Percentiles rank a stretch among this genome's conserved stretches.
These are phyloP conservation scores for Silene vulgaris DNA, from an alignment of 179 eudicot genomes.

Conservation along the genomic window DNA sequence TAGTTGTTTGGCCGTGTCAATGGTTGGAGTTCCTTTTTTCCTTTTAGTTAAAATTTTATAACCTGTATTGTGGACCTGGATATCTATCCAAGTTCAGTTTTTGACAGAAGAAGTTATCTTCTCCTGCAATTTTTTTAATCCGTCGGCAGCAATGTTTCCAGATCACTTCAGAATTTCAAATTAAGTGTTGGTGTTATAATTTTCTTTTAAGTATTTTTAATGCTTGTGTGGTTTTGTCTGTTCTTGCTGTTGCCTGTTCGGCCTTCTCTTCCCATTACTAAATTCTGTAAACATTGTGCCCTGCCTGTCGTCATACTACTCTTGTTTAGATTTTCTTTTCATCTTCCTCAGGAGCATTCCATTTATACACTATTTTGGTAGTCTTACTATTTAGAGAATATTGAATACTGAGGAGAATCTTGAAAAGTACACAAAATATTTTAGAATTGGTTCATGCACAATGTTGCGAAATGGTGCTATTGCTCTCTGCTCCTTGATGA, in stretches of 20 bases:
- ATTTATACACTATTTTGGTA: background rate
- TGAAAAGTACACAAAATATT: background rate
- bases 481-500: background rate
- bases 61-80: background rate
- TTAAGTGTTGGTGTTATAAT: background rate
- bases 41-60: background rate
- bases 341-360: background rate
- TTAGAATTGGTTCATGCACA: background rate
- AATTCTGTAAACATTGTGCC: background rate
- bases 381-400: background rate
- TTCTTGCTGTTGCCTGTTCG: slow-evolving; percentile 11
- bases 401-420: background rate
- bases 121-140: background rate
- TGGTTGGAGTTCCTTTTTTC: background rate
- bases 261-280: background rate
- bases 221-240: background rate
- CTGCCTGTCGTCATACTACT: background rate
- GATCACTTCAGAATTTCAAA: background rate
- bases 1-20: background rate
- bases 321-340: background rate
- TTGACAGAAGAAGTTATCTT: background rate
- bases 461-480: background rate
- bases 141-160: background rate
- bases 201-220: background rate
- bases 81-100: background rate